A percentile compares a stretch with the other conserved stretches of the same genome.
Conservation (phyloP, 2,329 filamentous ascomycete genomes). For the Colletotrichum liriopes region DNA sequence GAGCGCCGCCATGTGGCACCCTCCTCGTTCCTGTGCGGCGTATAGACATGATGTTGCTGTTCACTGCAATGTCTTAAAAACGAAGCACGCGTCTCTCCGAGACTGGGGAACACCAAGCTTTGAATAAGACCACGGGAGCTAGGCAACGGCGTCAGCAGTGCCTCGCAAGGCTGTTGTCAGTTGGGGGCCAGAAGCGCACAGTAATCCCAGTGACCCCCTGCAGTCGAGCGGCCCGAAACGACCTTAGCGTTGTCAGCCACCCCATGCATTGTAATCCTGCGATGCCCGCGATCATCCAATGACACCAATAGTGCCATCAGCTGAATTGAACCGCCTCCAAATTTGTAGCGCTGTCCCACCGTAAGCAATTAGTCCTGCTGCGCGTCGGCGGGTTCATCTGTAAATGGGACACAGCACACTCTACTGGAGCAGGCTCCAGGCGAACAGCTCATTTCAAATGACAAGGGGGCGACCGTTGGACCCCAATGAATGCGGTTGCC, state of each 20-base stretch:
- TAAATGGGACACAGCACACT: slow-evolving; percentile 8
- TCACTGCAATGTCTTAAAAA: not conserved
- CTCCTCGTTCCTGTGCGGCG: slow-evolving; percentile 35
- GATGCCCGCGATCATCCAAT: slow-evolving; percentile 26
- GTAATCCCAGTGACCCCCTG: slow-evolving; percentile 25
- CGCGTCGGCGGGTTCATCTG: slow-evolving; percentile 10
- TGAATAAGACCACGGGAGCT: slow-evolving; percentile 28
- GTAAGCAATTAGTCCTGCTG: slow-evolving; percentile 32
- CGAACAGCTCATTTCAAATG: slow-evolving; percentile 14
- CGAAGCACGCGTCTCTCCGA: slow-evolving; percentile 1
- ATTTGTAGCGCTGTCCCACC: slow-evolving; percentile 30
- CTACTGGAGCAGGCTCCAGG: slow-evolving; percentile 1
- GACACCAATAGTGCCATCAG: slow-evolving; percentile 30
- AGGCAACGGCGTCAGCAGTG: slow-evolving; percentile 29
- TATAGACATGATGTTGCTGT: slow-evolving; percentile 37
- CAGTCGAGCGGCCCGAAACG: slow-evolving; percentile 38
- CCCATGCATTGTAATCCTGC: slow-evolving; percentile 37
- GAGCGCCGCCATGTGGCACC: slow-evolving; percentile 35
- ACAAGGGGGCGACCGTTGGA: slow-evolving; percentile 22
- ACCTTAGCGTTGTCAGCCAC: slow-evolving; percentile 37
- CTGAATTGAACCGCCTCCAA: slow-evolving; percentile 14
- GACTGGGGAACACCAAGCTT: slow-evolving; percentile 22
- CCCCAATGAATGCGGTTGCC: slow-evolving; percentile 28
- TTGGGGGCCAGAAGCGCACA: slow-evolving; percentile 12
- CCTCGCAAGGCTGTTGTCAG: slow-evolving; percentile 26